These are phyloP conservation scores for Pythium monospermum DNA, from an alignment of 352 stramenopile species.

Conservation along the genomic window DNA sequence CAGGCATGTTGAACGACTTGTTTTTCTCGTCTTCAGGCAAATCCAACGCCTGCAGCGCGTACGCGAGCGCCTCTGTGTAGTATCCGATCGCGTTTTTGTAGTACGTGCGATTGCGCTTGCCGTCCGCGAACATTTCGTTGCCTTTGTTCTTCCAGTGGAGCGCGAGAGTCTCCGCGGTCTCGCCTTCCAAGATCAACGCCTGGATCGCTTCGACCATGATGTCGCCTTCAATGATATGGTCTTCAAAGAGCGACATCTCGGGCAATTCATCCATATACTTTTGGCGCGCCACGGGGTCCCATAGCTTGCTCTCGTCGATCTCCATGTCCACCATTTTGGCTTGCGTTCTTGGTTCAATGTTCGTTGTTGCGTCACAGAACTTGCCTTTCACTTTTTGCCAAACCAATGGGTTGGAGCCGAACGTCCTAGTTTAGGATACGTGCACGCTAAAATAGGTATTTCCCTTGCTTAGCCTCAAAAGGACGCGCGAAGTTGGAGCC, in stretches of 20 bases:
- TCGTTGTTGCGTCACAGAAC: not conserved
- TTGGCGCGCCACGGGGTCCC: conserved; percentile 69
- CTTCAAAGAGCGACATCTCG: conserved; percentile 86
- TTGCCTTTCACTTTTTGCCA: conserved; percentile 14
- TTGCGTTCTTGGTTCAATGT: not conserved
- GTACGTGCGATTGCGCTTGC: conserved; percentile 68
- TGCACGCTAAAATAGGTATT: conserved; percentile 3
- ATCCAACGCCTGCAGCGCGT: conserved; percentile 70
- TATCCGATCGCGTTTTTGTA: conserved; percentile 74
- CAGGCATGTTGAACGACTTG: conserved; percentile 54
- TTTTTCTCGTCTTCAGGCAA: conserved; percentile 57
- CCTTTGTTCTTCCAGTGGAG: conserved; percentile 87
- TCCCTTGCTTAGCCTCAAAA: conserved; percentile 21
- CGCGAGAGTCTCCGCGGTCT: conserved; percentile 81
- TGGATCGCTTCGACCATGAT: conserved; percentile 85
- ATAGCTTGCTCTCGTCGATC: conserved; percentile 85
- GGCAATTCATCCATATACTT: conserved; percentile 82
- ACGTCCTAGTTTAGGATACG: conserved; percentile 6
- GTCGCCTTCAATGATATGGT: conserved; percentile 83
- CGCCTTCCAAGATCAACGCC: conserved; percentile 81
- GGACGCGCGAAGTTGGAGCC: conserved; percentile 17
- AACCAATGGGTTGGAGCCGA: conserved; percentile 12
- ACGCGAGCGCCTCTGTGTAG: conserved; percentile 72
- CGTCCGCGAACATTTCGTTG: conserved; percentile 81
- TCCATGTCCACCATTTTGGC: conserved; percentile 76